These are phyloP conservation scores for Musa acuminata DNA, from an alignment of 176 grass and related monocot species.

Conservation along the genomic window DNA sequence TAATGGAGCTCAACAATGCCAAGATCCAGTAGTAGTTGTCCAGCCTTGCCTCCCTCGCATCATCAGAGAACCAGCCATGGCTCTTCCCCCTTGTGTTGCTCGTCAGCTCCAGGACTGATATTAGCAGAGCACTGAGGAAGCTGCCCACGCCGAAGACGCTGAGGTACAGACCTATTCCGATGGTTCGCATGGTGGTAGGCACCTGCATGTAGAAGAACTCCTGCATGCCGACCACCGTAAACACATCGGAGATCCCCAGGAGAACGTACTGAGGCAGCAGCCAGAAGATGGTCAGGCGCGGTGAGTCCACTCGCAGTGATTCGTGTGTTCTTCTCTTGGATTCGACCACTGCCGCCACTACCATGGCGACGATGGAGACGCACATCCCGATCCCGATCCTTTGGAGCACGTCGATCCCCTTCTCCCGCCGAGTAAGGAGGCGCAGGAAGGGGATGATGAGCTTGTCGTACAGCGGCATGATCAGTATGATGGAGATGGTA, in stretches of 20 bases:
- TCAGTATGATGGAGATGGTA: conserved; percentile 69
- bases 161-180: conserved; percentile 68
- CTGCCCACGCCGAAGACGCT: conserved; percentile 80
- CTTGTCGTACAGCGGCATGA: conserved; percentile 77
- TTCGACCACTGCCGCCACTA: conserved; percentile 46
- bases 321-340: conserved; percentile 22
- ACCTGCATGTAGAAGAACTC: conserved; percentile 94
- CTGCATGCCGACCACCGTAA: conserved; percentile 78
- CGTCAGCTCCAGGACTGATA: conserved; percentile 40
- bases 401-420: conserved; percentile 69
- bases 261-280: conserved; percentile 75
- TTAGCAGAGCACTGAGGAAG: conserved; percentile 58
- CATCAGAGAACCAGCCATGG: conserved; percentile 67
- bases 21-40: conserved; percentile 77
- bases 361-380: conserved; percentile 57
- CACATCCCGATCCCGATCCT: conserved; percentile 83
- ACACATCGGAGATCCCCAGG: conserved; percentile 63
- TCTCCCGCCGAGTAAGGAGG: conserved; percentile 26
- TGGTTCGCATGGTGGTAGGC: conserved; percentile 53
- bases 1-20: conserved; percentile 47
- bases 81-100: conserved; percentile 16
- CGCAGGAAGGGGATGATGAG: conserved; percentile 41
- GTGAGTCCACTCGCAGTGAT: neutral
- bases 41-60: conserved; percentile 40
- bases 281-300: conserved; percentile 49